Percentiles rank a stretch among this genome's conserved stretches.
Evolutionary conservation across 768 basidiomycete species (phyloP).

Genomic region (Lentinula edodes): DNA sequence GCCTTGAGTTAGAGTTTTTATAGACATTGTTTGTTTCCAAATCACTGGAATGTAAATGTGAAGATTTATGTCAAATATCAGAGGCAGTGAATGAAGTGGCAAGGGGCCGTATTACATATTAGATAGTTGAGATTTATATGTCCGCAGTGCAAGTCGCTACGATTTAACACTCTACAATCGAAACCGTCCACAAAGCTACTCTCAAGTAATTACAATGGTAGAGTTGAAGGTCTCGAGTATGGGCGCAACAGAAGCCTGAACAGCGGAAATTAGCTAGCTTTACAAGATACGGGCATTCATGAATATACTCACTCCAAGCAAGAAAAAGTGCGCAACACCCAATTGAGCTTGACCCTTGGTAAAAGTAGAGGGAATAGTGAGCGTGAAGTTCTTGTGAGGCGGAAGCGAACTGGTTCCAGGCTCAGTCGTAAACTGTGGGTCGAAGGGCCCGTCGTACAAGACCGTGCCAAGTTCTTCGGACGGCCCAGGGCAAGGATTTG

Average conservation of each 20-base stretch:
- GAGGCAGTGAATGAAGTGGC: too few species aligned
- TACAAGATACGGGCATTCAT: too few species aligned
- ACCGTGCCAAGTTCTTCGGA: constrained; percentile 22
- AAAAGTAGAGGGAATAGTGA: constrained; percentile 23
- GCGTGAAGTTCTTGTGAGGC: constrained; percentile 34
- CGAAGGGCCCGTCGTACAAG: constrained; percentile 31
- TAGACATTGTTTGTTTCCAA: too few species aligned
- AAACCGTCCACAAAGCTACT: not conserved
- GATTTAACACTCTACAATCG: too few species aligned
- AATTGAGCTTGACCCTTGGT: constrained; percentile 20
- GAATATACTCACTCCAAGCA: constrained; percentile 26
- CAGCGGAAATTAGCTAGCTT: too few species aligned
- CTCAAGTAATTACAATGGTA: constrained; percentile 2
- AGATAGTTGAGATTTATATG: too few species aligned
- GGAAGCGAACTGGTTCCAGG: constrained; percentile 5
- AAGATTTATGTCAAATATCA: too few species aligned
- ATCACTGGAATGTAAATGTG: too few species aligned
- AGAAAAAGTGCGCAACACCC: constrained; percentile 22
- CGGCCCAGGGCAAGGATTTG: not conserved
- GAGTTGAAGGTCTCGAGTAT: constrained; percentile 1
- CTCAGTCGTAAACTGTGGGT: not conserved
- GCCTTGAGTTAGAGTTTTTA: too few species aligned
- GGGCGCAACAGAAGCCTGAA: not conserved
- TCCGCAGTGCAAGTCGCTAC: too few species aligned
- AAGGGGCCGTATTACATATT: too few species aligned